Evolutionary conservation across 306 rosid genomes (phyloP).

Genomic region (Leucaena leucocephala): DNA sequence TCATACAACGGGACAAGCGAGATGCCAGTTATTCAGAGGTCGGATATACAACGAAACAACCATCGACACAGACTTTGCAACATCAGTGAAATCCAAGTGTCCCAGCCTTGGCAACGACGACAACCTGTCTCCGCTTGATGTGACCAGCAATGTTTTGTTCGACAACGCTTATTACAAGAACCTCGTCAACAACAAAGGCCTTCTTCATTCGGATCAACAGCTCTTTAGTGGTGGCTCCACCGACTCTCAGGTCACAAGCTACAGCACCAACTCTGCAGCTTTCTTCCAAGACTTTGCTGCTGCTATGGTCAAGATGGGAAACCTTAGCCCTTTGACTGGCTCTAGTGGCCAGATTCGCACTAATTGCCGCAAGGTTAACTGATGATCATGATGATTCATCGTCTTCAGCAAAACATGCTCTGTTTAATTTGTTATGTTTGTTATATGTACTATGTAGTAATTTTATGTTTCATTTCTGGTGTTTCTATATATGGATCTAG

Average conservation of each 20-base stretch:
- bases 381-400: background rate
- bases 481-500: background rate
- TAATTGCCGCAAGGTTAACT: conserved; percentile 55
- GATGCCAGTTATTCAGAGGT: conserved; percentile 57
- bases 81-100: conserved; percentile 57
- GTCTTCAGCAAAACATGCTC: background rate
- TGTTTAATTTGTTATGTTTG: background rate
- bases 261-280: conserved; percentile 40
- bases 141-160: conserved; percentile 51
- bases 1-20: conserved; percentile 76
- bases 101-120: conserved; percentile 51
- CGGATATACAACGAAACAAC: conserved; percentile 59
- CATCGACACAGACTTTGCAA: conserved; percentile 55
- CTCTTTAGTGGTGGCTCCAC: conserved; percentile 52
- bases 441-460: background rate
- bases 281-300: conserved; percentile 59
- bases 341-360: conserved; percentile 62
- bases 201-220: conserved; percentile 56
- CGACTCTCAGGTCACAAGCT: conserved; percentile 44
- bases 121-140: conserved; percentile 63
- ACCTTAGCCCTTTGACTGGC: conserved; percentile 62
- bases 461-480: conserved; percentile 16
- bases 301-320: conserved; percentile 77
- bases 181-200: conserved; percentile 50
- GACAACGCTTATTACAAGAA: conserved; percentile 64